A percentile compares a stretch with the other conserved stretches of the same genome.
phyloP scores from a whole-genome alignment of 2,329 filamentous ascomycete species.

The Annulohypoxylon truncatum region DNA sequence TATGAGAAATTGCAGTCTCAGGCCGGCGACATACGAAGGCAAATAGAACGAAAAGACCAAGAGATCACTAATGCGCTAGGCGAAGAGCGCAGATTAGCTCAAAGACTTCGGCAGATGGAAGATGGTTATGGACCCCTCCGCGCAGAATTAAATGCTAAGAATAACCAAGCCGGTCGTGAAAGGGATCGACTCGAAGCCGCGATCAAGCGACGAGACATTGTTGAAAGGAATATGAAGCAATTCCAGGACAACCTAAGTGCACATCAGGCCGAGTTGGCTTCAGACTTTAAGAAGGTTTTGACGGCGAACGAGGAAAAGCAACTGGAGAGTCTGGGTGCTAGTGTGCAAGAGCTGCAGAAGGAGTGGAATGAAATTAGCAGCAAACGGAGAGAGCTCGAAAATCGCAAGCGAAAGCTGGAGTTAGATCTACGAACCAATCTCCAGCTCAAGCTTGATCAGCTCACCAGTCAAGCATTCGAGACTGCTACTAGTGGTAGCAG shows the following conservation, averaged over 20 bases:
- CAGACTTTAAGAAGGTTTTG: slow-evolving; percentile 92
- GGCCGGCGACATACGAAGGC: slow-evolving; percentile 72
- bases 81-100: slow-evolving; percentile 84
- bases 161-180: slow-evolving; percentile 78
- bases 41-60: slow-evolving; percentile 85
- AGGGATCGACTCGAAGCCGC: slow-evolving; percentile 80
- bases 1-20: slow-evolving; percentile 75
- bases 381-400: slow-evolving; percentile 80
- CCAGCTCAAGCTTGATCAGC: slow-evolving; percentile 85
- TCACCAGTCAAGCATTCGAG: slow-evolving; percentile 81
- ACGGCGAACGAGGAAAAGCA: slow-evolving; percentile 84
- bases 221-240: slow-evolving; percentile 79
- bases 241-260: slow-evolving; percentile 80
- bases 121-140: slow-evolving; percentile 84
- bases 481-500: slow-evolving; percentile 69
- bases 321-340: slow-evolving; percentile 75
- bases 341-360: slow-evolving; percentile 78
- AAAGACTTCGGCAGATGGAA: slow-evolving; percentile 80
- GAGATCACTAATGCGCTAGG: slow-evolving; percentile 89
- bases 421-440: slow-evolving; percentile 90
- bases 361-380: slow-evolving; percentile 81
- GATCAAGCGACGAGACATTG: slow-evolving; percentile 70
- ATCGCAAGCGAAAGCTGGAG: slow-evolving; percentile 84
- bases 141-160: slow-evolving; percentile 80
- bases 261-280: slow-evolving; percentile 82